Base-by-base conservation (phyloP, 163 green algal species). In the Trebouxia gelatinosa region DNA sequence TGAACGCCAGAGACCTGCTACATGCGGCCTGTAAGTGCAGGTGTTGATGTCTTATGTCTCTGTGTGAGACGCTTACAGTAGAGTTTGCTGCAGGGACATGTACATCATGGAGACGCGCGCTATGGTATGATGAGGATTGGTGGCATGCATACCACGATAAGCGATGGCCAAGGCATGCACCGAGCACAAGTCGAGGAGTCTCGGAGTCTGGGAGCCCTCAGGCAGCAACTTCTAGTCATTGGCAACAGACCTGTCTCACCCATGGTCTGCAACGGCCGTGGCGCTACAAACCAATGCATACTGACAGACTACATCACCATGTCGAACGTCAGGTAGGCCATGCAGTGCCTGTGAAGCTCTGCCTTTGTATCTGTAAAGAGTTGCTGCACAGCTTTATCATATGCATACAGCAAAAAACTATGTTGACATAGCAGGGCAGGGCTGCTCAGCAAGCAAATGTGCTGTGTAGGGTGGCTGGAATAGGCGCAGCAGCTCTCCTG, bases 1-100 rank as follows among this genome's bases (percentile, higher is more conserved):
- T 76, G 40, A 39, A 5, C 23, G 68, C 68, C 4, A 59, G 43
- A 29, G 68, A 76, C 32, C 28, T 76, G 40, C 43, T 76, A 43
- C 40, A 76, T 4, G 68, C 39, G 62, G 32, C 43, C 6, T 59
- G 68, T 76, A 76, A 62, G 28, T 17, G 2, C 19, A 28, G 54
- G 9, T 19, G 38, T 7, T 13, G 21, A 38, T 35, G 16, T 54
- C 35, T 46, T 3, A 37, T n/a, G 19, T 21, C 65, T 21, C 1
- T n/a, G 5, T 59, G 23, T 26, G 34, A 34, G 6, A 57, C 32
- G 31, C 64, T 72, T 6, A 51, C 7, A 1, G 16, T 32, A 0
- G 7, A 13, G 0, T 31, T 43, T 1, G 11, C 13, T 61, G 43
- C 68, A 76, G 68, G 68, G 40, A 61, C 46, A 7, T 76, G 68